Percentiles rank a stretch among this genome's conserved stretches.
Evolutionary conservation across 176 grass and related monocot species (phyloP).

Genomic region (Tillandsia leiboldiana): DNA sequence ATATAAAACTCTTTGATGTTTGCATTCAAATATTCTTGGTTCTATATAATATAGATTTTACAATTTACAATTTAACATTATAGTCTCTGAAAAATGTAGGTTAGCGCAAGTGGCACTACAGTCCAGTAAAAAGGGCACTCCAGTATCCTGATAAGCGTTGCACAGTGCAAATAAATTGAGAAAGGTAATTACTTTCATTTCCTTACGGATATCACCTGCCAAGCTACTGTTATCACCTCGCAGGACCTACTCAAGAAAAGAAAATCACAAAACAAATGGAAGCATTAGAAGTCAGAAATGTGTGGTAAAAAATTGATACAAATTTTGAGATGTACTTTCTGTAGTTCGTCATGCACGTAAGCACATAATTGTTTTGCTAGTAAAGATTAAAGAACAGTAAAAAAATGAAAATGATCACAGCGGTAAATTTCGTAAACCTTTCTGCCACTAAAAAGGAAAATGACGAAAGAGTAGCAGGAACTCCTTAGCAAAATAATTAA

Average conservation of each 20-base stretch:
- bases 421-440: background rate
- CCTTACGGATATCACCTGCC: slow-evolving; percentile 94
- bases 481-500: background rate
- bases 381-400: background rate
- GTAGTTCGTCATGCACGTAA: background rate
- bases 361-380: background rate
- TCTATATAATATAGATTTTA: background rate
- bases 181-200: slow-evolving; percentile 64
- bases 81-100: background rate
- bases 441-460: background rate
- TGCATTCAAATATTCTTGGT: background rate
- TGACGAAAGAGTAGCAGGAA: background rate
- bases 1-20: background rate
- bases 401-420: background rate
- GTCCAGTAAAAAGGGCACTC: slow-evolving; percentile 4
- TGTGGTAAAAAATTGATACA: background rate
- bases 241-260: slow-evolving; percentile 51
- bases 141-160: background rate
- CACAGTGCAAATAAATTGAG: background rate
- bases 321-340: background rate
- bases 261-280: slow-evolving; percentile 2
- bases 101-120: background rate
- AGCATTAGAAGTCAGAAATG: background rate
- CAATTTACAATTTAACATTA: background rate
- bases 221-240: slow-evolving; percentile 92